These are phyloP conservation scores for Abelmoschus esculentus DNA, from an alignment of 345 rosid genomes.

Conservation along the genomic window DNA sequence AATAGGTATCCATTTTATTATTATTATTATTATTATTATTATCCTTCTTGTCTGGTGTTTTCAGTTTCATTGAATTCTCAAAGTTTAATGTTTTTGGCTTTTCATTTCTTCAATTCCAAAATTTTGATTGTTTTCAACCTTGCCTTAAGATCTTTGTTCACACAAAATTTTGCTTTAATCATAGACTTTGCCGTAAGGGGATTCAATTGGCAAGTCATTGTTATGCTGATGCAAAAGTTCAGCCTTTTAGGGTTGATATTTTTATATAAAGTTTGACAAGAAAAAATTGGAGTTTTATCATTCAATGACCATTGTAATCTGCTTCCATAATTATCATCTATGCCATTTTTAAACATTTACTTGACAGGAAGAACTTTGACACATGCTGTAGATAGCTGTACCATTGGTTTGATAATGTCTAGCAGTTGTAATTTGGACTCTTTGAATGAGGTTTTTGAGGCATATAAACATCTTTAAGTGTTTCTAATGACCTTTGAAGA, in stretches of 20 bases:
- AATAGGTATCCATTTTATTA: conserved; percentile 48
- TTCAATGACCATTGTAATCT: too few relatives aligned
- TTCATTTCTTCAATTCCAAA: background rate
- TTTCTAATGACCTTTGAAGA: background rate
- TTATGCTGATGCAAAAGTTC: background rate
- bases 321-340: too few relatives aligned
- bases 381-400: background rate
- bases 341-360: too few relatives aligned
- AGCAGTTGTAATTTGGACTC: too few relatives aligned
- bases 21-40: background rate
- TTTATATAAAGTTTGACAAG: background rate
- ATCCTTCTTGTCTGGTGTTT: background rate
- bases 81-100: background rate
- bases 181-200: background rate
- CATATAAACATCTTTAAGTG: background rate
- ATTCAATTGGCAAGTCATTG: background rate
- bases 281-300: too few relatives aligned
- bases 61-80: conserved; percentile 4
- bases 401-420: background rate
- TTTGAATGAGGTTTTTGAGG: background rate
- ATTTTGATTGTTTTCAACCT: background rate
- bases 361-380: background rate
- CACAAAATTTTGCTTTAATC: background rate
- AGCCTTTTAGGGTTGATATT: background rate
- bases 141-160: background rate